These are phyloP conservation scores for Colletotrichum sp. DNA, from an alignment of 2,329 filamentous ascomycete species.

Conservation along the genomic window DNA sequence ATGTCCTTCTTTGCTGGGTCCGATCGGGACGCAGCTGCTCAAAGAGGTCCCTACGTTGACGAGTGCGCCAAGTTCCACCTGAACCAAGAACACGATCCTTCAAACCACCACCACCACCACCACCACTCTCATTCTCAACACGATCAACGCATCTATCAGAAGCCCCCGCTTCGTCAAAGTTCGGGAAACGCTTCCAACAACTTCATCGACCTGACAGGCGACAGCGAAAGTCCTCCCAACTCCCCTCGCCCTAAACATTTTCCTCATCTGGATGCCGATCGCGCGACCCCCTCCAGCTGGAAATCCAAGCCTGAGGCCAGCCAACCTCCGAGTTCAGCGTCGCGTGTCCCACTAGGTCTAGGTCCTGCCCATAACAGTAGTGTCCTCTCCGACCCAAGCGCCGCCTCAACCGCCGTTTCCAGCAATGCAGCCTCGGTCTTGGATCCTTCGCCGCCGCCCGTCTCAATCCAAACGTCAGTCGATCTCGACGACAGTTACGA, in stretches of 20 bases:
- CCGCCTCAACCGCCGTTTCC: slow-evolving; percentile 15
- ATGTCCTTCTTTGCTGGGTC: slow-evolving; percentile 12
- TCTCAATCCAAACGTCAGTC: slow-evolving; percentile 14
- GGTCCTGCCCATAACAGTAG: neutral
- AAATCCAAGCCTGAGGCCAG: neutral
- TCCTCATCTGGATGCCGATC: slow-evolving; percentile 1
- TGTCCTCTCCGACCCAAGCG: slow-evolving; percentile 12
- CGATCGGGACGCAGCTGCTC: slow-evolving; percentile 10
- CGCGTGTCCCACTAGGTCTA: neutral
- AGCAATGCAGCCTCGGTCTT: slow-evolving; percentile 18
- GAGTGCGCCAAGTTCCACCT: neutral
- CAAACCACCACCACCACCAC: neutral
- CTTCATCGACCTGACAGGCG: slow-evolving; percentile 7
- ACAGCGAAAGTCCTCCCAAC: slow-evolving; percentile 1
- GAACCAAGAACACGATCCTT: neutral
- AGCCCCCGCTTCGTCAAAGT: neutral
- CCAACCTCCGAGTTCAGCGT: neutral
- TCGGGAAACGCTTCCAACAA: neutral
- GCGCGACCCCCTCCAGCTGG: neutral
- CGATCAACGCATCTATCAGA: neutral
- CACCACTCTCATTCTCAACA: neutral
- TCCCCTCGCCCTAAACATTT: neutral
- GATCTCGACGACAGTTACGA: slow-evolving; percentile 10
- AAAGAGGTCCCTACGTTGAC: slow-evolving; percentile 10
- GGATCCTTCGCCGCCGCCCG: slow-evolving; percentile 17